Conservation (phyloP, 140 eudicot species). For the Senecio squalidus region DNA sequence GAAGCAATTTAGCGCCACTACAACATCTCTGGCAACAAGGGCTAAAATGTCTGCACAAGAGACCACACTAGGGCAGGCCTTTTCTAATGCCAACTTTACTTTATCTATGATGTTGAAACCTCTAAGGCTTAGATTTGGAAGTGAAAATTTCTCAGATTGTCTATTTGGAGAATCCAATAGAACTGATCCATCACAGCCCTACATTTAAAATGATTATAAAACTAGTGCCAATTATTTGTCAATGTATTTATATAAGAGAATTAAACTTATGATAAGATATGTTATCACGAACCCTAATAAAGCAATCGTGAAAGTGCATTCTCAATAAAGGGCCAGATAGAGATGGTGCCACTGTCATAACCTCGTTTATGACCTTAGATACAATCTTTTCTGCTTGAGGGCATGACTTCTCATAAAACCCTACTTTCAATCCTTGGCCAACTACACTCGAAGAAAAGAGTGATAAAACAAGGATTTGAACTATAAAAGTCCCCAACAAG, state of each 20-base stretch:
- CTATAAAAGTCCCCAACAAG: not conserved
- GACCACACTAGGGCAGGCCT: slow-evolving; percentile 50
- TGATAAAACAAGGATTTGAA: slow-evolving; percentile 17
- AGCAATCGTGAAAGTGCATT: slow-evolving; percentile 82
- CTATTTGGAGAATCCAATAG: slow-evolving; percentile 32
- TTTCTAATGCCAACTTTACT: slow-evolving; percentile 33
- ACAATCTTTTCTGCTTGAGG: slow-evolving; percentile 46
- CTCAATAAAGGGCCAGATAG: slow-evolving; percentile 70
- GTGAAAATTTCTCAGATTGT: slow-evolving; percentile 33
- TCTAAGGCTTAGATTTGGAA: slow-evolving; percentile 33
- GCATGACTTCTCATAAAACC: slow-evolving; percentile 37
- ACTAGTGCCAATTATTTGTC: no score
- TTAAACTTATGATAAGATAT: not conserved
- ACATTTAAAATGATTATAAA: not conserved
- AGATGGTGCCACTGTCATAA: slow-evolving; percentile 50
- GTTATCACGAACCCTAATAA: slow-evolving; percentile 56
- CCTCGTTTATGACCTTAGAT: slow-evolving; percentile 11
- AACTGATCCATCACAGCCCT: slow-evolving; percentile 55
- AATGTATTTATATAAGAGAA: not conserved
- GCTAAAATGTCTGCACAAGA: slow-evolving; percentile 62
- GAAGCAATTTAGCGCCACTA: slow-evolving; percentile 20
- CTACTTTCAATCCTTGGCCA: slow-evolving; percentile 39
- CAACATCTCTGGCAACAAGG: slow-evolving; percentile 41
- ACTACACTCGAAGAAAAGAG: slow-evolving; percentile 15
- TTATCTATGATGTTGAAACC: slow-evolving; percentile 34